Evolutionary conservation across 495 filamentous ascomycete genomes (phyloP).

Genomic region (Penicillium bialowiezense): DNA sequence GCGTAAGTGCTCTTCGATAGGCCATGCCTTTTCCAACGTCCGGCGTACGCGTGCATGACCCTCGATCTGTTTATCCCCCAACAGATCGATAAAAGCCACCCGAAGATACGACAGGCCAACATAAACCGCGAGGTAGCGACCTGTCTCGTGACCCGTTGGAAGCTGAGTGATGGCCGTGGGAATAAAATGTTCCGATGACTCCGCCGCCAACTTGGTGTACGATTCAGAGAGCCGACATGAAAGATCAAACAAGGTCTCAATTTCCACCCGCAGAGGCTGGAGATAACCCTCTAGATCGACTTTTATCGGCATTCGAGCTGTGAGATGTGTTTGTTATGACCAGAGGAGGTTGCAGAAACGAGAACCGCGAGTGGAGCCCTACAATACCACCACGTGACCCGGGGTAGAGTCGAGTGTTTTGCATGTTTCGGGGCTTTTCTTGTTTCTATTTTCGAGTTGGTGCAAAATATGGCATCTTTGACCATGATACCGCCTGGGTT

Average conservation of each 20-base stretch:
- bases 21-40: slow-evolving; percentile 66
- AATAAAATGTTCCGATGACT: slow-evolving; percentile 64
- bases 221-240: slow-evolving; percentile 52
- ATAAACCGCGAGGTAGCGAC: slow-evolving; percentile 69
- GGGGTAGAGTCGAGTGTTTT: background rate
- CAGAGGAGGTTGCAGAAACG: background rate
- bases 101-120: slow-evolving; percentile 73
- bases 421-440: background rate
- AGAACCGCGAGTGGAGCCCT: background rate
- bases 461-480: too few species aligned
- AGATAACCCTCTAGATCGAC: slow-evolving; percentile 17
- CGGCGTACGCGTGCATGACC: slow-evolving; percentile 44
- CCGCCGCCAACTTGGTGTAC: slow-evolving; percentile 57
- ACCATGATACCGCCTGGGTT: too few species aligned
- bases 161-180: slow-evolving; percentile 69
- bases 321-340: background rate
- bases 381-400: slow-evolving; percentile 7
- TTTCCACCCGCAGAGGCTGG: slow-evolving; percentile 21
- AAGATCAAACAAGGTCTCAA: slow-evolving; percentile 47
- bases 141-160: slow-evolving; percentile 55
- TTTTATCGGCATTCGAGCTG: background rate
- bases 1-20: slow-evolving; percentile 69
- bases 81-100: slow-evolving; percentile 68
- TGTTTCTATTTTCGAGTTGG: background rate
- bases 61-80: slow-evolving; percentile 36